Evolutionary conservation across 2,329 filamentous ascomycete genomes (phyloP).

Genomic region (Nemania diffusa): DNA sequence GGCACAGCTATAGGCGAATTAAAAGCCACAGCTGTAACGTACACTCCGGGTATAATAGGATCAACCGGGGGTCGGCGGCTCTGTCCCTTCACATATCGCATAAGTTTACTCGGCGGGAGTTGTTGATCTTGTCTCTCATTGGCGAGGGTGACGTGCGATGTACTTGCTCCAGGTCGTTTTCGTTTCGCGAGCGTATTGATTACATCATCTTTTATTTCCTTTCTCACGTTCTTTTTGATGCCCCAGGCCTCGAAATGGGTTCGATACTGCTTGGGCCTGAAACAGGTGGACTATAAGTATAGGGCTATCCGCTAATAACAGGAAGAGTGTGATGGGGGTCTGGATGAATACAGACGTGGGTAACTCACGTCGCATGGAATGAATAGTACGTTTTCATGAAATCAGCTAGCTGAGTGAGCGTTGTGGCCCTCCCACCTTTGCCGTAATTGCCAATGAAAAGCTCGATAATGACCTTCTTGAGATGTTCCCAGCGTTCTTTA

Average conservation of each 20-base stretch:
- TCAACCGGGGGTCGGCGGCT: not conserved
- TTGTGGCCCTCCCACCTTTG: not conserved
- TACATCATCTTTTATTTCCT: slow-evolving; percentile 2
- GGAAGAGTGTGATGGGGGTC: too few relatives aligned
- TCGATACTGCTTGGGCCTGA: slow-evolving; percentile 11
- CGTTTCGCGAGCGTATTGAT: slow-evolving; percentile 1
- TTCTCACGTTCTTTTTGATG: slow-evolving; percentile 4
- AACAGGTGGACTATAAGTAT: not conserved
- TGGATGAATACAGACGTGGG: not conserved
- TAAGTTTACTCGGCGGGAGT: slow-evolving; percentile 4
- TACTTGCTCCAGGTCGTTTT: slow-evolving; percentile 18
- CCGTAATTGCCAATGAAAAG: slow-evolving; percentile 17
- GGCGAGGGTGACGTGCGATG: slow-evolving; percentile 2
- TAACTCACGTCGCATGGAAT: slow-evolving; percentile 21
- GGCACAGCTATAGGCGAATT: too few relatives aligned
- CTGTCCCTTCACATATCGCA: slow-evolving; percentile 13
- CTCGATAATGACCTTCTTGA: slow-evolving; percentile 8
- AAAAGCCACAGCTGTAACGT: not conserved
- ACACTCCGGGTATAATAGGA: slow-evolving; percentile 7
- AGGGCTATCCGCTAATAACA: not conserved
- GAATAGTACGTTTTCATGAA: slow-evolving; percentile 24
- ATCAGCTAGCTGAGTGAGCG: slow-evolving; percentile 4
- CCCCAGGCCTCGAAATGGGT: slow-evolving; percentile 1
- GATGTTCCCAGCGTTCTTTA: slow-evolving; percentile 17
- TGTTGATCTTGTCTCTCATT: not conserved